Conservation (phyloP, 83 land plant species). For the Thuja plicata region DNA sequence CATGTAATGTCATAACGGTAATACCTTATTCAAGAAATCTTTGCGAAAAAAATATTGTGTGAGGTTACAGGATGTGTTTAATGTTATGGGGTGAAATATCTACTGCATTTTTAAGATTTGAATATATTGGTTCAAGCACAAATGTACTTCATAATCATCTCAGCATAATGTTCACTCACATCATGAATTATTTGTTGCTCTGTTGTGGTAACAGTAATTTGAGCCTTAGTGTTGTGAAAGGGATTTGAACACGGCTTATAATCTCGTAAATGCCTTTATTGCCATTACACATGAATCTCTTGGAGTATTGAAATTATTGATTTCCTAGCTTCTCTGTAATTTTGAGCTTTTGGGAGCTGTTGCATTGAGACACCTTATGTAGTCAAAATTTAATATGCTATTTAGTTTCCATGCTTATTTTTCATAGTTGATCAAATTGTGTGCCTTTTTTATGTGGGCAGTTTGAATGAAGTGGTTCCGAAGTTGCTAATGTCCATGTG, state of each 20-base stretch:
- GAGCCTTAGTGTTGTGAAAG: background rate
- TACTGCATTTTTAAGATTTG: background rate
- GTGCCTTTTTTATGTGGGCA: background rate
- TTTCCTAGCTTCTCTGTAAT: background rate
- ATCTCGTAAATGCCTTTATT: background rate
- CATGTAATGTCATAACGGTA: background rate
- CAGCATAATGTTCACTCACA: background rate
- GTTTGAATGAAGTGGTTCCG: background rate
- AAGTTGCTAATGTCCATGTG: background rate
- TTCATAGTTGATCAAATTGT: background rate
- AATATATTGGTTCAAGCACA: background rate
- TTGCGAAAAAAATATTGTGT: background rate
- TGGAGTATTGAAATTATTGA: background rate
- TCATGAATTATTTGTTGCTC: background rate
- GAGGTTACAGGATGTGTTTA: background rate
- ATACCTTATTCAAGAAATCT: background rate
- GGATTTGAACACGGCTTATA: background rate
- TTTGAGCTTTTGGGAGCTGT: background rate
- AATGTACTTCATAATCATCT: background rate
- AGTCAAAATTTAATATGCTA: background rate
- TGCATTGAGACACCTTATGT: background rate
- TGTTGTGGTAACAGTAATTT: background rate
- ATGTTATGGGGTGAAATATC: background rate
- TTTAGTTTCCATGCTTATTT: background rate
- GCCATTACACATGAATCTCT: background rate